A percentile compares a stretch with the other conserved stretches of the same genome.
Conservation (phyloP, 345 rosid species). For the Eutrema yunnanense region DNA sequence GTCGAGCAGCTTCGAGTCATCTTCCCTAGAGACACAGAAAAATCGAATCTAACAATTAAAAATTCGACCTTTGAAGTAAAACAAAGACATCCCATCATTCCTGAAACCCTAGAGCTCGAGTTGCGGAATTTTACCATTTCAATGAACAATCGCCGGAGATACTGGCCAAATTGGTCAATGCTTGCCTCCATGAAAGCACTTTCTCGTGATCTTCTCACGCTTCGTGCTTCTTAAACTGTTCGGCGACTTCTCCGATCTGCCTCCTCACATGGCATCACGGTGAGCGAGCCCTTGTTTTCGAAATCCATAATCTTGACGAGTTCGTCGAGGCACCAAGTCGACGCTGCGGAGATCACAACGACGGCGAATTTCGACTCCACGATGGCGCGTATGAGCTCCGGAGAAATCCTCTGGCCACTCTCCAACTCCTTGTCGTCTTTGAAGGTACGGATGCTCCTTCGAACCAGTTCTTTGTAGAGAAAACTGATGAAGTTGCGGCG, state of each 20-base stretch:
- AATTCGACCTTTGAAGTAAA: background rate
- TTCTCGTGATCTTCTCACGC: background rate
- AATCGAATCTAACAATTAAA: background rate
- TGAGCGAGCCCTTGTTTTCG: background rate
- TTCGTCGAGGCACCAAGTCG: constrained; percentile 26
- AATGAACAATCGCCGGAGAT: constrained; percentile 3
- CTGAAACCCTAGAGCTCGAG: background rate
- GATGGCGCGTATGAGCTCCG: too few relatives aligned
- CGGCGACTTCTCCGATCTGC: constrained; percentile 7
- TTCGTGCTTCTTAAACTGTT: constrained; percentile 22
- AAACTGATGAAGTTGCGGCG: too few relatives aligned
- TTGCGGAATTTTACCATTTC: constrained; percentile 20
- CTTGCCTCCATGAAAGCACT: constrained; percentile 21
- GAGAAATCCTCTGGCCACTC: too few relatives aligned
- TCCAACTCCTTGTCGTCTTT: too few relatives aligned
- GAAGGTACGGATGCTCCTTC: too few relatives aligned
- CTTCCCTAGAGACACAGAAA: background rate
- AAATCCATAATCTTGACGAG: constrained; percentile 20
- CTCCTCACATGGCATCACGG: constrained; percentile 24
- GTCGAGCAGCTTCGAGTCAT: constrained; percentile 25
- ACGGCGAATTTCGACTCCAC: constrained; percentile 16
- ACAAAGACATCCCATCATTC: background rate
- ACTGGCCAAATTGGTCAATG: constrained; percentile 3
- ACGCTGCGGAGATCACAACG: constrained; percentile 23
- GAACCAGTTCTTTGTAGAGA: too few relatives aligned